These are phyloP conservation scores for Exophiala oligosperma DNA, from an alignment of 2,329 filamentous ascomycete genomes.

Conservation along the genomic window DNA sequence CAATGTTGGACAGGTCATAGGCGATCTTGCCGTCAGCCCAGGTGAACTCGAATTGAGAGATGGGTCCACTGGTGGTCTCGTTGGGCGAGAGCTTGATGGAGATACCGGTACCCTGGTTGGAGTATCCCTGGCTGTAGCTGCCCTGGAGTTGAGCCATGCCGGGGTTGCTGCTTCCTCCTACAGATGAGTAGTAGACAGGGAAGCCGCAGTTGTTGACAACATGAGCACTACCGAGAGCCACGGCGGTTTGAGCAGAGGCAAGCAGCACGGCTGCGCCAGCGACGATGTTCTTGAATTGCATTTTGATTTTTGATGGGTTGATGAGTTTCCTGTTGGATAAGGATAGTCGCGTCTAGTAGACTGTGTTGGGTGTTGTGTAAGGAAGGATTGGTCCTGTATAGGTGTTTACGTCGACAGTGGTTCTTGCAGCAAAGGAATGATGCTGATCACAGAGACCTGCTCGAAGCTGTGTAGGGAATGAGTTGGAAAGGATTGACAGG, in stretches of 20 bases:
- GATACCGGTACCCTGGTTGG: slow-evolving; percentile 39
- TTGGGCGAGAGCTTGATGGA: slow-evolving; percentile 44
- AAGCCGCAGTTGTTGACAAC: slow-evolving; percentile 41
- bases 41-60: slow-evolving; percentile 45
- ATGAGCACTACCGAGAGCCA: slow-evolving; percentile 39
- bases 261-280: slow-evolving; percentile 33
- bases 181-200: slow-evolving; percentile 42
- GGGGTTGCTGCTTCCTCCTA: slow-evolving; percentile 36
- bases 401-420: slow-evolving; percentile 19
- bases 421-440: slow-evolving; percentile 32
- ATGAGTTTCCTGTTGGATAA: slow-evolving; percentile 9
- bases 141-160: slow-evolving; percentile 34
- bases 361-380: slow-evolving; percentile 2
- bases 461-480: slow-evolving; percentile 19
- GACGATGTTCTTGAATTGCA: slow-evolving; percentile 36
- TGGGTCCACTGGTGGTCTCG: slow-evolving; percentile 35
- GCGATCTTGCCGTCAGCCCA: slow-evolving; percentile 38
- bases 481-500: slow-evolving; percentile 24
- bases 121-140: slow-evolving; percentile 38
- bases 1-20: slow-evolving; percentile 47
- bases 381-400: slow-evolving; percentile 19
- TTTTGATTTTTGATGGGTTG: slow-evolving; percentile 25
- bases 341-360: slow-evolving; percentile 15
- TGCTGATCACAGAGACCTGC: slow-evolving; percentile 31
- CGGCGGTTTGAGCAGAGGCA: slow-evolving; percentile 35